Conservation (phyloP, 2,329 filamentous ascomycete species). For the Colletotrichum sp. region DNA sequence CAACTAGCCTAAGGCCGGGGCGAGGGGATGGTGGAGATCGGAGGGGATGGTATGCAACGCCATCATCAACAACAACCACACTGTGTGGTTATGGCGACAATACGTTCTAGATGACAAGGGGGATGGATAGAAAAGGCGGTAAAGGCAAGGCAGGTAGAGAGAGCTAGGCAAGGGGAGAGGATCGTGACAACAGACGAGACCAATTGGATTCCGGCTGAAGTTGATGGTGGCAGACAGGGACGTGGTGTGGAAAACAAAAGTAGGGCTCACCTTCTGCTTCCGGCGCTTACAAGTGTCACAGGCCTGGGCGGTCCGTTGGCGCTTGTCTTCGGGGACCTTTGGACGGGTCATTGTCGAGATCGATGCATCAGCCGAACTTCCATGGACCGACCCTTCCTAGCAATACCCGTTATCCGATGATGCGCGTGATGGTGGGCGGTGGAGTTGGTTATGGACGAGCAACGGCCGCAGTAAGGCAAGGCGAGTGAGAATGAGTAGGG, state of each 20-base stretch:
- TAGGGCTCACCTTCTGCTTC: conserved; percentile 66
- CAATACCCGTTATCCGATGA: conserved; percentile 22
- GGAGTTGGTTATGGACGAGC: conserved; percentile 4
- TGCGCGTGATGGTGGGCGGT: background rate
- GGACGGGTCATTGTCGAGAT: conserved; percentile 52
- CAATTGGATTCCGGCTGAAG: background rate
- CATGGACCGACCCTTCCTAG: conserved; percentile 6
- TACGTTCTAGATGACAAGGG: background rate
- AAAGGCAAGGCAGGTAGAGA: background rate
- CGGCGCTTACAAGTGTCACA: conserved; percentile 70
- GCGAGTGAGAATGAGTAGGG: background rate
- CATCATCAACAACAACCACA: background rate
- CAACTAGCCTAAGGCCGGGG: background rate
- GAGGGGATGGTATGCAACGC: background rate
- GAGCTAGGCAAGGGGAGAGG: background rate
- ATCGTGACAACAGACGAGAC: background rate
- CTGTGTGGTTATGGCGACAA: background rate
- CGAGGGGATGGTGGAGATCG: background rate
- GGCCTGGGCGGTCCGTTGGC: conserved; percentile 67
- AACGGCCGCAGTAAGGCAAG: background rate
- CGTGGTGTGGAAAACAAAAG: background rate
- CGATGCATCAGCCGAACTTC: conserved; percentile 19
- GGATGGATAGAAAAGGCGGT: background rate
- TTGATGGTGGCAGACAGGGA: background rate
- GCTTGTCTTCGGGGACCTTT: conserved; percentile 62